These are phyloP conservation scores for Hymenoscyphus scutula DNA, from an alignment of 2,329 filamentous ascomycete species.

Conservation along the genomic window DNA sequence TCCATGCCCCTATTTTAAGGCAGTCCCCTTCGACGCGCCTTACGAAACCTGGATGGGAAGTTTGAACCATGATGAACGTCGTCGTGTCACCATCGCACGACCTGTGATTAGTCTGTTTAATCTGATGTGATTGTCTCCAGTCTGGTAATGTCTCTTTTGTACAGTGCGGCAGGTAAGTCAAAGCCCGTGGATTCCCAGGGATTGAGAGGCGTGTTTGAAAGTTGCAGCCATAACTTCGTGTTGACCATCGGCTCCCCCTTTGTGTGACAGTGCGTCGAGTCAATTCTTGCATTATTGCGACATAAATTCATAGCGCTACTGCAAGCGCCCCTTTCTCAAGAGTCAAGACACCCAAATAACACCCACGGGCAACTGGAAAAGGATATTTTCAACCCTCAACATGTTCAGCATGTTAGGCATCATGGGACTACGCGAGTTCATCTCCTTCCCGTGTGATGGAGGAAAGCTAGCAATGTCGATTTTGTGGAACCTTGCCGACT, in stretches of 20 bases:
- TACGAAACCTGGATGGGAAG: neutral
- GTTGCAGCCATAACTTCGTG: constrained; percentile 3
- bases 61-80: constrained; percentile 1
- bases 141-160: neutral
- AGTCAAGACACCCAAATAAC: neutral
- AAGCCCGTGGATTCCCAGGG: constrained; percentile 3
- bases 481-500: no score
- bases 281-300: neutral
- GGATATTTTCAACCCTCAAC: neutral
- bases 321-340: neutral
- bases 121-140: neutral
- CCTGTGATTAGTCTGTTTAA: neutral
- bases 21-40: neutral
- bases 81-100: neutral
- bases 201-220: neutral
- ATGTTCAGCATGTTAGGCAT: neutral
- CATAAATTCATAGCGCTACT: neutral
- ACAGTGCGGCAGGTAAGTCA: no score
- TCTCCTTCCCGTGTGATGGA: neutral
- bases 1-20: neutral
- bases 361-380: neutral
- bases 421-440: neutral
- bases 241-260: constrained; percentile 5
- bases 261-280: constrained; percentile 4
- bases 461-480: no score